A percentile compares a stretch with the other conserved stretches of the same genome.
Evolutionary conservation across 371 early-diverging fungal species (phyloP).

Genomic region (Mortierella sp.): DNA sequence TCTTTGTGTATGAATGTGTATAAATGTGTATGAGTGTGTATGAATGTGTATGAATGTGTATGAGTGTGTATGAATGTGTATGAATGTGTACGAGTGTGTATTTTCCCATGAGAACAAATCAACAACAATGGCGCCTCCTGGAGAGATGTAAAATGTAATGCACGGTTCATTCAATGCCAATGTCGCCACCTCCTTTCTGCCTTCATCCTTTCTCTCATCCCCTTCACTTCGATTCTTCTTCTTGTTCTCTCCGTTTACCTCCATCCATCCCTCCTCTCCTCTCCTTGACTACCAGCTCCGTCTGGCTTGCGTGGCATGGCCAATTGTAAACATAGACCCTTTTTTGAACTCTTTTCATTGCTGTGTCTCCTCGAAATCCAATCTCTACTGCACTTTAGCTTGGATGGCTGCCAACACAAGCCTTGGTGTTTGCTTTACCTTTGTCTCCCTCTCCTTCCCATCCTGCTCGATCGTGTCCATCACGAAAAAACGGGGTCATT

Average conservation of each 20-base stretch:
- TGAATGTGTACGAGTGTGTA: too few relatives aligned
- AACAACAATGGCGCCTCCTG: neutral
- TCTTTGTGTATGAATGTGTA: neutral
- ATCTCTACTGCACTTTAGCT: neutral
- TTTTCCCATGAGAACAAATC: neutral
- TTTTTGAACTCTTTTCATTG: neutral
- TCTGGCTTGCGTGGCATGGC: neutral
- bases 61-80: too few relatives aligned
- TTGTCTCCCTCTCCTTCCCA: neutral
- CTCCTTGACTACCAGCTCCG: neutral
- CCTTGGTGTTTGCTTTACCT: neutral
- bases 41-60: too few relatives aligned
- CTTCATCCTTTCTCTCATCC: neutral
- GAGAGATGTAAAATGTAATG: neutral
- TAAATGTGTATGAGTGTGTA: too few relatives aligned
- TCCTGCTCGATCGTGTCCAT: neutral
- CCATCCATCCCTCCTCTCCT: neutral
- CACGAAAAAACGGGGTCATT: neutral
- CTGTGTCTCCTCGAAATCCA: conserved; percentile 13
- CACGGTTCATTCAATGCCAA: neutral
- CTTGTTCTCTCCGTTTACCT: too few relatives aligned
- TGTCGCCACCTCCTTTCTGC: conserved; percentile 1
- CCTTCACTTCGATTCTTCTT: neutral
- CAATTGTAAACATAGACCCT: neutral
- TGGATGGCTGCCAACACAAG: neutral